These are phyloP conservation scores for Colletotrichum lindemuthianum DNA, from an alignment of 2,329 filamentous ascomycete genomes.

Conservation along the genomic window DNA sequence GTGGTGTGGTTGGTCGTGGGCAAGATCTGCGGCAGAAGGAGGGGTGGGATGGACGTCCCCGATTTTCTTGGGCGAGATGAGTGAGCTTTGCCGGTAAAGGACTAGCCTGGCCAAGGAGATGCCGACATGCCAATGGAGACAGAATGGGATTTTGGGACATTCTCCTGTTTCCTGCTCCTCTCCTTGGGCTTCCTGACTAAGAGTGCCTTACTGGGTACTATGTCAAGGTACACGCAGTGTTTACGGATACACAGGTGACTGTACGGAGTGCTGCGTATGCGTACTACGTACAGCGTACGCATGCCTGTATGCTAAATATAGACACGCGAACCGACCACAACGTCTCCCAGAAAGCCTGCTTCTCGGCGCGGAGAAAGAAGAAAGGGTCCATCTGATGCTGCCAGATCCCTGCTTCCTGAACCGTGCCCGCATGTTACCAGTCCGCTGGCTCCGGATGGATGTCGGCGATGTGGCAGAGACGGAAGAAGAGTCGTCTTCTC, in stretches of 20 bases:
- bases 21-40: constrained; percentile 12
- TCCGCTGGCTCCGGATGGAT: constrained; percentile 2
- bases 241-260: too few species aligned
- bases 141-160: constrained; percentile 4
- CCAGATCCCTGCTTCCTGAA: constrained; percentile 7
- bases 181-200: too few species aligned
- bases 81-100: constrained; percentile 2
- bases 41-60: neutral
- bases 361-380: constrained; percentile 2
- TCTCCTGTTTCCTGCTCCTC: too few species aligned
- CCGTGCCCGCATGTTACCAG: constrained; percentile 3
- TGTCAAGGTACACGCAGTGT: too few species aligned
- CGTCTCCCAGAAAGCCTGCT: constrained; percentile 15
- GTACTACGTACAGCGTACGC: too few species aligned
- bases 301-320: too few species aligned
- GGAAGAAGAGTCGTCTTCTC: neutral
- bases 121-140: constrained; percentile 11
- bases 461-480: neutral
- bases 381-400: constrained; percentile 6
- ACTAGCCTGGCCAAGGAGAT: constrained; percentile 19
- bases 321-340: neutral
- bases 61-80: constrained; percentile 27
- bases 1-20: neutral
- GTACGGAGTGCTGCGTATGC: too few species aligned
- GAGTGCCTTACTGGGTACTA: too few species aligned